Evolutionary conservation across 2,329 filamentous ascomycete genomes (phyloP).

Genomic region (Bimuria novae-zelandiae): DNA sequence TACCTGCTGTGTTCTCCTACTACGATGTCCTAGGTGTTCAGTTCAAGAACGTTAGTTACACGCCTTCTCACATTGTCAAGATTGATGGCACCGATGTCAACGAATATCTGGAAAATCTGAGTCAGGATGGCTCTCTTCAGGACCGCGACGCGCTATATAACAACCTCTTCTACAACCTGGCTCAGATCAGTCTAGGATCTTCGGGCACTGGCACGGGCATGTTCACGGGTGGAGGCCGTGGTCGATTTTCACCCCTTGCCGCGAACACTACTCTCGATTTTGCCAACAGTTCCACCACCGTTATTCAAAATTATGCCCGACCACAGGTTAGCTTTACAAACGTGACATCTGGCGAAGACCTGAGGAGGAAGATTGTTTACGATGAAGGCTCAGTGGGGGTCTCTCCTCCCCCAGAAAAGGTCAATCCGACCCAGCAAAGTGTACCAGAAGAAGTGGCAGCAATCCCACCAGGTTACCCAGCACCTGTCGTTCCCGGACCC

Average conservation of each 20-base stretch:
- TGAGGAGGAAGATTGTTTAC: constrained; percentile 46
- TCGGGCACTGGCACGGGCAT: constrained; percentile 49
- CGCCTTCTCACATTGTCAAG: constrained; percentile 56
- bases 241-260: constrained; percentile 50
- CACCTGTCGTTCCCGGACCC: constrained; percentile 45
- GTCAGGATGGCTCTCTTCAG: constrained; percentile 55
- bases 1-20: constrained; percentile 63
- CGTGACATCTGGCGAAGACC: constrained; percentile 47
- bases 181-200: constrained; percentile 48
- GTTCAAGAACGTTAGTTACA: constrained; percentile 50
- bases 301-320: constrained; percentile 51
- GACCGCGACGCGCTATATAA: constrained; percentile 64
- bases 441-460: constrained; percentile 11
- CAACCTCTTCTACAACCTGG: constrained; percentile 54
- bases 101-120: constrained; percentile 54
- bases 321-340: constrained; percentile 45
- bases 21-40: constrained; percentile 52
- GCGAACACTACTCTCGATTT: constrained; percentile 51
- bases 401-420: not conserved
- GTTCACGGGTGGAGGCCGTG: constrained; percentile 52
- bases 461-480: constrained; percentile 49
- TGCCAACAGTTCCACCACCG: constrained; percentile 49
- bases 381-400: constrained; percentile 2
- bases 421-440: not conserved
- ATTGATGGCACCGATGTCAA: constrained; percentile 62